phyloP scores from a whole-genome alignment of 345 rosid species.

The Nasturtium officinale region DNA sequence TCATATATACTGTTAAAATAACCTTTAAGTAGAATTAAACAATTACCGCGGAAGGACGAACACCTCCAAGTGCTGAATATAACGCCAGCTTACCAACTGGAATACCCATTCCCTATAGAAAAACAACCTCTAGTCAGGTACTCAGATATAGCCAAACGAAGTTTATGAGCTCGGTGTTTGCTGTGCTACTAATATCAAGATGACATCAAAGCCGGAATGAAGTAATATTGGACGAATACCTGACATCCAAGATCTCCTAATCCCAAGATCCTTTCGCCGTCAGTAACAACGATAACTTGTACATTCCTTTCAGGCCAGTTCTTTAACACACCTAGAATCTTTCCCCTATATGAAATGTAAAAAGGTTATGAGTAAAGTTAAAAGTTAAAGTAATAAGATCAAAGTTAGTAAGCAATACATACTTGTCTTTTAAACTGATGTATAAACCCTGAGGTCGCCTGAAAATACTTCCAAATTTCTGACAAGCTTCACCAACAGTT shows the following conservation, averaged over 20 bases:
- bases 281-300: slow-evolving; percentile 93
- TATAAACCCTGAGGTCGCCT: slow-evolving; percentile 93
- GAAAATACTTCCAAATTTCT: slow-evolving; percentile 90
- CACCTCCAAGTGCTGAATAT: slow-evolving; percentile 89
- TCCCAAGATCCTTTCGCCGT: slow-evolving; percentile 92
- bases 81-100: slow-evolving; percentile 85
- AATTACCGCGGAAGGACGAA: slow-evolving; percentile 81
- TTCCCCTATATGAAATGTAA: slow-evolving; percentile 60
- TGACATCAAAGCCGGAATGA: slow-evolving; percentile 7
- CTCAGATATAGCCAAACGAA: no score
- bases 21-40: not conserved
- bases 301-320: slow-evolving; percentile 89
- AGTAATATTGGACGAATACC: slow-evolving; percentile 45
- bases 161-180: no score
- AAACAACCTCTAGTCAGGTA: slow-evolving; percentile 1
- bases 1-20: not conserved
- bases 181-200: no score
- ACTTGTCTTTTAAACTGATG: slow-evolving; percentile 93
- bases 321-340: slow-evolving; percentile 85
- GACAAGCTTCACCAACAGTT: slow-evolving; percentile 97
- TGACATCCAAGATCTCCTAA: slow-evolving; percentile 99
- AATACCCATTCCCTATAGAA: slow-evolving; percentile 78
- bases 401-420: slow-evolving; percentile 15
- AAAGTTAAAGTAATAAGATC: not conserved
- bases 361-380: not conserved